Percentiles rank a stretch among this genome's conserved stretches.
Evolutionary conservation across 768 basidiomycete species (phyloP).

Genomic region (Pisolithus orientalis): DNA sequence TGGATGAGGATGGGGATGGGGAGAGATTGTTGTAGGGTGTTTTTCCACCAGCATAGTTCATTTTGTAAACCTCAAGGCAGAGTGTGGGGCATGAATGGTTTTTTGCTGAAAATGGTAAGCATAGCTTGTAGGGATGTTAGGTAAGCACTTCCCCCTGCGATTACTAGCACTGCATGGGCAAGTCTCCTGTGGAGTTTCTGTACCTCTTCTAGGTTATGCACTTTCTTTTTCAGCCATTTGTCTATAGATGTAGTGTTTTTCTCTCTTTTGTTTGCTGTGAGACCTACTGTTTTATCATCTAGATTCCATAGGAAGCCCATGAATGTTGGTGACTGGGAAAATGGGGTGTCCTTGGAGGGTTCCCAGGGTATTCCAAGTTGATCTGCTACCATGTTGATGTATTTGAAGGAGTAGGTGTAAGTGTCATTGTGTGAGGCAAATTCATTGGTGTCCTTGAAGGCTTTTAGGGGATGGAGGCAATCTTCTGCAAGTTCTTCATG

Average conservation of each 20-base stretch:
- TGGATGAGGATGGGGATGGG: neutral
- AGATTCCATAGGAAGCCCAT: neutral
- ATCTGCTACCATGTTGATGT: too few species aligned
- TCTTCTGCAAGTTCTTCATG: constrained; percentile 32
- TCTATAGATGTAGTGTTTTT: neutral
- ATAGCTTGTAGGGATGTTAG: too few species aligned
- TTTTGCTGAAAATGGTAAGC: neutral
- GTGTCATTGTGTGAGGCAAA: neutral
- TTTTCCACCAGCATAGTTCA: neutral
- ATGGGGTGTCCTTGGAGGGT: neutral
- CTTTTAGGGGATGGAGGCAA: constrained; percentile 5
- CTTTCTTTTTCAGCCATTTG: constrained; percentile 13
- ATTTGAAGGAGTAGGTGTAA: too few species aligned
- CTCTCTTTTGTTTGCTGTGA: too few species aligned
- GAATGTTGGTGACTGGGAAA: neutral
- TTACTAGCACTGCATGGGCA: too few species aligned
- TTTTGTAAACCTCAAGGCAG: neutral
- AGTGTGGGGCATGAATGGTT: neutral
- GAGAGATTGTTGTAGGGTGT: too few species aligned
- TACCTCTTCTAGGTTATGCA: constrained; percentile 15
- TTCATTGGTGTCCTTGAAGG: neutral
- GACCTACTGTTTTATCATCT: neutral
- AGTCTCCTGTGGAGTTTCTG: constrained; percentile 30
- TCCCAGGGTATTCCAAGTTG: too few species aligned
- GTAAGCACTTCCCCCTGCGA: too few species aligned